Percentiles rank a stretch among this genome's conserved stretches.
phyloP scores from a whole-genome alignment of 2,329 filamentous ascomycete genomes.

The Calonectria pteridis region DNA sequence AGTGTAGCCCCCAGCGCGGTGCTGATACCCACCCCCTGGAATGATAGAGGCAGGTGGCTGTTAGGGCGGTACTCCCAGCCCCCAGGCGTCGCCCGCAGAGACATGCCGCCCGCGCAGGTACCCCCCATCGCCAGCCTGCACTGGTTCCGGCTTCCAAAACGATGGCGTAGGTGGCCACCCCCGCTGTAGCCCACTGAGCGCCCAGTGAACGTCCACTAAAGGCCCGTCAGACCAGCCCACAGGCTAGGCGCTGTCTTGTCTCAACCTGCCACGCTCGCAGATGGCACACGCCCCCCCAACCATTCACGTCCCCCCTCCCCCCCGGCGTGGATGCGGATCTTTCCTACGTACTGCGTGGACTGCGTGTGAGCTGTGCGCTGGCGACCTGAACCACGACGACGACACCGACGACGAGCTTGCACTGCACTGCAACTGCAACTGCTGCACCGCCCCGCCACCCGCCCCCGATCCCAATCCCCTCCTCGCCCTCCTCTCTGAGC shows the following conservation, averaged over 20 bases:
- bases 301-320: constrained; percentile 40
- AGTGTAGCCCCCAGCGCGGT: neutral
- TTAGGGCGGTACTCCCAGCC: constrained; percentile 26
- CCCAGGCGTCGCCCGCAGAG: neutral
- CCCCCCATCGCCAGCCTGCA: constrained; percentile 16
- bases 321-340: constrained; percentile 43
- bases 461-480: constrained; percentile 14
- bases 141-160: constrained; percentile 11
- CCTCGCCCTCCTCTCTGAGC: constrained; percentile 16
- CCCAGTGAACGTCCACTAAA: constrained; percentile 9
- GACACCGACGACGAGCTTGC: constrained; percentile 25
- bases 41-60: constrained; percentile 25
- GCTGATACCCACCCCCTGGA: constrained; percentile 18
- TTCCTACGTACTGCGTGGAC: constrained; percentile 34
- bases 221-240: constrained; percentile 15
- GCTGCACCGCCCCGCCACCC: constrained; percentile 19
- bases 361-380: constrained; percentile 35
- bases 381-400: constrained; percentile 38
- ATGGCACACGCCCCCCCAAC: constrained; percentile 40
- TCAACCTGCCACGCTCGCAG: constrained; percentile 39
- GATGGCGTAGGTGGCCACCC: constrained; percentile 2
- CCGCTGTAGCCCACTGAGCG: constrained; percentile 17
- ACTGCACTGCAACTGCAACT: constrained; percentile 12
- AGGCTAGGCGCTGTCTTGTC: constrained; percentile 35
- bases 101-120: constrained; percentile 5